A percentile compares a stretch with the other conserved stretches of the same genome.
Evolutionary conservation across 75 land plant species (phyloP).

Genomic region (Larix kaempferi): DNA sequence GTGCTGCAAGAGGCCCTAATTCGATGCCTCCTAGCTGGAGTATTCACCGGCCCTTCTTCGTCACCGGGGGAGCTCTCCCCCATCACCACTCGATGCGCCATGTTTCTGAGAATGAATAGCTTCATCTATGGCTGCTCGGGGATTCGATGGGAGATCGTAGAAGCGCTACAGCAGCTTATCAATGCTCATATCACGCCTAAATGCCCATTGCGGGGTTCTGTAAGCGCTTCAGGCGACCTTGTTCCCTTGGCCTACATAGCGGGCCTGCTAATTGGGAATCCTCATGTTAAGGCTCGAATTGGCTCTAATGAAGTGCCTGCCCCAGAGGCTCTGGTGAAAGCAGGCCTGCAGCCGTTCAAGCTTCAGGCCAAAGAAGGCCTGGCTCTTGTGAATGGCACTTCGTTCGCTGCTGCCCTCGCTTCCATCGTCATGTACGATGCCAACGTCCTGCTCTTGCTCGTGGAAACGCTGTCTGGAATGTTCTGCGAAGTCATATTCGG

Average conservation of each 20-base stretch:
- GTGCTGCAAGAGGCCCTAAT: constrained; percentile 30
- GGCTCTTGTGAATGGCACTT: constrained; percentile 80
- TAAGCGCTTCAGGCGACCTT: constrained; percentile 70
- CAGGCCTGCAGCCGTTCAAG: constrained; percentile 43
- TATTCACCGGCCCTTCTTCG: constrained; percentile 7
- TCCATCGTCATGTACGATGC: constrained; percentile 67
- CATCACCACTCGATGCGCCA: constrained; percentile 48
- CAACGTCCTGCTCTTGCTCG: constrained; percentile 39
- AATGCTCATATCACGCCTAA: constrained; percentile 58
- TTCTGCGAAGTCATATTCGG: constrained; percentile 62
- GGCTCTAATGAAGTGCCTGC: constrained; percentile 11
- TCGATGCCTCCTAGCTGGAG: constrained; percentile 28
- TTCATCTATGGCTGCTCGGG: constrained; percentile 79
- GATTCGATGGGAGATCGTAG: constrained; percentile 66
- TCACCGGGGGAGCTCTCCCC: constrained; percentile 3
- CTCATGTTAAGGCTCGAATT: constrained; percentile 41
- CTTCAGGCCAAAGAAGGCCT: constrained; percentile 74
- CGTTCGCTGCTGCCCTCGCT: constrained; percentile 72
- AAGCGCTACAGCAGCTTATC: constrained; percentile 47
- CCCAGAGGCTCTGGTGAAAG: constrained; percentile 38
- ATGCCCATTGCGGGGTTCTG: constrained; percentile 59
- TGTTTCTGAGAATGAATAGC: constrained; percentile 68
- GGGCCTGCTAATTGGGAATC: constrained; percentile 58
- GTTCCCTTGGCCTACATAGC: constrained; percentile 83
- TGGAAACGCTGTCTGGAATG: constrained; percentile 44